Evolutionary conservation across 768 basidiomycete species (phyloP), one percentile per base, ranked within the genome.

Genomic region (Cyathus striatus): DNA sequence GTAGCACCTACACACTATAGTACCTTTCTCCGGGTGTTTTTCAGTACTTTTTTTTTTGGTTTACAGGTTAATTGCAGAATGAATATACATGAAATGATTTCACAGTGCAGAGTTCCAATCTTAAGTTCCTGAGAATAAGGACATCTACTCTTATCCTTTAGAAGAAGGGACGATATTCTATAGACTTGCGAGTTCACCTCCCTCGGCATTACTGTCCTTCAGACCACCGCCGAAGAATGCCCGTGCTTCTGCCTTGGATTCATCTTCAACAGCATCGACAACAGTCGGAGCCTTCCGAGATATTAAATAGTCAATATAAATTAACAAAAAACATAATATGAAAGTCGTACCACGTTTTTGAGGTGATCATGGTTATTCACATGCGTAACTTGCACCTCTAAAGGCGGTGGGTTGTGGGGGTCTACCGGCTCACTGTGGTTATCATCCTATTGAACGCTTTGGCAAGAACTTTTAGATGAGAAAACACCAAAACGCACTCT

Each of bases 331-430:
- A 6, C 21, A 23, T 21, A 21, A 9, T 9, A 6, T 9, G 10
- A 36, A 24, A 20, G 16, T 48, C 55, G 20, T 33, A 64, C 69
- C 45, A 68, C 21, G 2, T 42, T 9, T 23, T 43, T 38, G 7
- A 73, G 52, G 49, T 72, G 72, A 7, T 65, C 62, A 1, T 40
- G 47, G 25, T 58, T 49, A 34, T 73, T 71, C 23, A 69, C 52
- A 41, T 68, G 54, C 1, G 62, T 69, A 12, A 74, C 54, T 13
- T 40, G 42, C 3, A 71, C 66, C 22, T 59, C 51, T 3, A 71
- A 45, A 14, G 60, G 56, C 10, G 66, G 61, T 13, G 54, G 53
- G 21, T 54, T 56, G 32, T 38, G 21, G 5, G 51, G 46, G 38
- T 65, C 57, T 9, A 59, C 40, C 42, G 57, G 51, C 6, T 52